Percentiles rank a stretch among this genome's conserved stretches.
Evolutionary conservation across 2,329 filamentous ascomycete species (phyloP).

Genomic region (Dothistroma pini): DNA sequence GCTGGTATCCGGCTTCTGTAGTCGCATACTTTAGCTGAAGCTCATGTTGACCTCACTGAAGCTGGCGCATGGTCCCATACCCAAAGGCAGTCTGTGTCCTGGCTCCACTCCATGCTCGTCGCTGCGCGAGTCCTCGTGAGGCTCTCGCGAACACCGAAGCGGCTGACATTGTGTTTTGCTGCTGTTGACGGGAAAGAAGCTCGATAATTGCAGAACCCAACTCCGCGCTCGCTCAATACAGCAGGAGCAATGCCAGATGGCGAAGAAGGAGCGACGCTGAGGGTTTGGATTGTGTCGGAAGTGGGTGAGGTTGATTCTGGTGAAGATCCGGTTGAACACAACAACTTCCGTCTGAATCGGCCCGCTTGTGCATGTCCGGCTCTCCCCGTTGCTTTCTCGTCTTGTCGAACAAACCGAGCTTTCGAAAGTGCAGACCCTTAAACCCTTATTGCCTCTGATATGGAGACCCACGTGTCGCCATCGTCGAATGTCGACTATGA

Average conservation of each 20-base stretch:
- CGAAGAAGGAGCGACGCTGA: conserved; percentile 2
- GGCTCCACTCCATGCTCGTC: conserved; percentile 31
- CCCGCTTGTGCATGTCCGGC: no score
- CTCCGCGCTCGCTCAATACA: conserved; percentile 11
- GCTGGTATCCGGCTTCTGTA: conserved; percentile 47
- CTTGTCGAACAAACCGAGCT: no score
- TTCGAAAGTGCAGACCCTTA: no score
- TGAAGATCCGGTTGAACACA: background rate
- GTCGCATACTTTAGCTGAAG: conserved; percentile 8
- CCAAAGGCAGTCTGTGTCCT: conserved; percentile 34
- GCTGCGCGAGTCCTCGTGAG: conserved; percentile 42
- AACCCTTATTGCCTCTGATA: no score
- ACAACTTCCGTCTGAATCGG: background rate
- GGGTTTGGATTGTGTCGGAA: conserved; percentile 3
- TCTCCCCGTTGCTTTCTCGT: no score
- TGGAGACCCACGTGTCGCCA: no score
- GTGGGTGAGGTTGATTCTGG: background rate
- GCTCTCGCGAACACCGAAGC: conserved; percentile 45
- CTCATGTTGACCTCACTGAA: background rate
- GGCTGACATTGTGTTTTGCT: conserved; percentile 50
- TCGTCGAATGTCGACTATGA: no score
- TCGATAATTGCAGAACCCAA: conserved; percentile 5
- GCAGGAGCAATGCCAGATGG: background rate
- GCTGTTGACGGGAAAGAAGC: conserved; percentile 1
- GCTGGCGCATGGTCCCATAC: conserved; percentile 27